A percentile compares a stretch with the other conserved stretches of the same genome.
Evolutionary conservation across 768 basidiomycete genomes (phyloP).

Genomic region (Hypholoma sublateritium): DNA sequence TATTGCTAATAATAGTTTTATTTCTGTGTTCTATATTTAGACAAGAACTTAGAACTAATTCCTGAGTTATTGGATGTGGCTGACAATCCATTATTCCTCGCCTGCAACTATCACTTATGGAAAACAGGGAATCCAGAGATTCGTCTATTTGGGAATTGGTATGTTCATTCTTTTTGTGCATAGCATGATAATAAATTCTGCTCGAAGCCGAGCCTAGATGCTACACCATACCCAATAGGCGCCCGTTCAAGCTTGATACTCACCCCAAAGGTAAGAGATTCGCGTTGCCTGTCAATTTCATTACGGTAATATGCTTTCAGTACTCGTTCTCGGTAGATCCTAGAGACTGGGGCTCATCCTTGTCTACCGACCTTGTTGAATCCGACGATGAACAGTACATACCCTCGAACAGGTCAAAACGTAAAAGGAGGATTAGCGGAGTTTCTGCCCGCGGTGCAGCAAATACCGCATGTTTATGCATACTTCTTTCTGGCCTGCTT

Average conservation of each 20-base stretch:
- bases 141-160: constrained; percentile 24
- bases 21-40: constrained; percentile 14
- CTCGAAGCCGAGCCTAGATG: constrained; percentile 27
- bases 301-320: constrained; percentile 23
- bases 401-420: constrained; percentile 7
- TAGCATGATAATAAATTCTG: neutral
- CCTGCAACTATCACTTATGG: constrained; percentile 8
- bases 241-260: constrained; percentile 30
- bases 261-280: constrained; percentile 23
- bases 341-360: constrained; percentile 52
- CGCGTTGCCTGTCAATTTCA: neutral
- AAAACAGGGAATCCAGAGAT: constrained; percentile 12
- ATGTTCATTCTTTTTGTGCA: neutral
- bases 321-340: constrained; percentile 57
- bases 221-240: constrained; percentile 29
- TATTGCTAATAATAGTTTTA: constrained; percentile 1
- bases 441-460: constrained; percentile 64
- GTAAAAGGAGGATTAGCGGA: constrained; percentile 20
- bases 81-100: constrained; percentile 2
- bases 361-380: constrained; percentile 43
- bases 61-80: constrained; percentile 10
- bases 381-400: constrained; percentile 37
- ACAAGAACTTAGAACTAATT: constrained; percentile 1
- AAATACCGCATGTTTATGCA: constrained; percentile 58
- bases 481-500: constrained; percentile 43